phyloP scores from a whole-genome alignment of 495 filamentous ascomycete genomes.

The Physcia stellaris region DNA sequence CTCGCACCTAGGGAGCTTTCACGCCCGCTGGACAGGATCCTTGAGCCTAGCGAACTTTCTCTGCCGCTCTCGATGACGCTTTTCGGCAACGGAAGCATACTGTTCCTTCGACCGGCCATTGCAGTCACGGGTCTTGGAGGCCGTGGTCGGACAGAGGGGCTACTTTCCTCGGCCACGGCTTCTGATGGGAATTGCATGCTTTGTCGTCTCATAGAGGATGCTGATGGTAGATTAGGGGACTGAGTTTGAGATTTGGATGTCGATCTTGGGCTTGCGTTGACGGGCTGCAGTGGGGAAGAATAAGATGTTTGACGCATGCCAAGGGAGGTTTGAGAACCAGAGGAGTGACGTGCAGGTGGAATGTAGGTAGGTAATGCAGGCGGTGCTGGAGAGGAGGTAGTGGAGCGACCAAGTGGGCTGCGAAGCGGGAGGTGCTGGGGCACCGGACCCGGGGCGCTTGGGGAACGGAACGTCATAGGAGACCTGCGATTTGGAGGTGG shows the following conservation, averaged over 20 bases:
- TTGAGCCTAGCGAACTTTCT: no score
- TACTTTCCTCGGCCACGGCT: no score
- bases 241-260: neutral
- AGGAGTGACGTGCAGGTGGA: constrained; percentile 26
- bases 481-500: constrained; percentile 47
- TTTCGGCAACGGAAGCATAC: no score
- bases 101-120: no score
- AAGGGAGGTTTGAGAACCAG: constrained; percentile 22
- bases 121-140: no score
- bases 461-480: constrained; percentile 22
- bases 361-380: constrained; percentile 21
- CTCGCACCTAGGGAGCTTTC: no score
- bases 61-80: no score
- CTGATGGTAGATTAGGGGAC: constrained; percentile 3
- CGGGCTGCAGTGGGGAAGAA: constrained; percentile 19
- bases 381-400: constrained; percentile 26
- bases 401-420: constrained; percentile 28
- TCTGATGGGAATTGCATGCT: no score
- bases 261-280: constrained; percentile 21
- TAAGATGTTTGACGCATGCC: constrained; percentile 14
- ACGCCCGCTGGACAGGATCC: no score
- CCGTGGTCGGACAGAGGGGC: no score
- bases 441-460: constrained; percentile 22
- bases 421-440: constrained; percentile 21
- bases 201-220: constrained; percentile 5